phyloP scores from a whole-genome alignment of 179 eudicot species.

The Patellifolia procumbens region DNA sequence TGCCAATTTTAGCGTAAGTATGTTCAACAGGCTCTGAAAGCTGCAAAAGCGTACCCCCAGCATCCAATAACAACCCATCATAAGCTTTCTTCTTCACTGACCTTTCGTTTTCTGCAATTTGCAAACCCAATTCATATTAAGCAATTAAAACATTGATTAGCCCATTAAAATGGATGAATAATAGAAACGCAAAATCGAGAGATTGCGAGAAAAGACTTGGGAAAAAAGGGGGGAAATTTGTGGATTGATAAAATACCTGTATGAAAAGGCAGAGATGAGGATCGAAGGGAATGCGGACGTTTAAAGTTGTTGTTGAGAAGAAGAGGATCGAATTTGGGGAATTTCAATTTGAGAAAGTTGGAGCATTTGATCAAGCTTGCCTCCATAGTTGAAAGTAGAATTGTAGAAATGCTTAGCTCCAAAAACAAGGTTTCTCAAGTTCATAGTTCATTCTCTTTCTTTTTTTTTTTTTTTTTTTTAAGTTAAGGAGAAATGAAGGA shows the following conservation, averaged over 20 bases:
- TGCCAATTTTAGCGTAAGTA: slow-evolving; percentile 68
- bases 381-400: slow-evolving; percentile 23
- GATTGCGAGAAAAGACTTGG: neutral
- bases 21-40: slow-evolving; percentile 80
- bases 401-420: no score
- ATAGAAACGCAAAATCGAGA: neutral
- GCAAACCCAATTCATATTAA: neutral
- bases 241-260: slow-evolving; percentile 20
- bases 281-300: slow-evolving; percentile 11
- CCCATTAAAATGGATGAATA: neutral
- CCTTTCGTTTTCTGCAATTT: slow-evolving; percentile 39
- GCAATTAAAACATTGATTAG: neutral
- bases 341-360: neutral
- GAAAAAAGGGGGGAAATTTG: neutral
- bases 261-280: slow-evolving; percentile 28
- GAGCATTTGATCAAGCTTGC: slow-evolving; percentile 24
- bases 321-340: slow-evolving; percentile 9
- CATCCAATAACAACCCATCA: slow-evolving; percentile 92
- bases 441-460: no score
- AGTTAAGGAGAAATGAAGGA: no score
- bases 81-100: slow-evolving; percentile 48
- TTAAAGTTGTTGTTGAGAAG: slow-evolving; percentile 2
- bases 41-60: slow-evolving; percentile 98
- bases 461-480: no score
- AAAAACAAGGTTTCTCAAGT: no score